Evolutionary conservation across 2,329 filamentous ascomycete species (phyloP), one percentile per base, ranked within the genome.

Genomic region (Cercospora nicotianae): DNA sequence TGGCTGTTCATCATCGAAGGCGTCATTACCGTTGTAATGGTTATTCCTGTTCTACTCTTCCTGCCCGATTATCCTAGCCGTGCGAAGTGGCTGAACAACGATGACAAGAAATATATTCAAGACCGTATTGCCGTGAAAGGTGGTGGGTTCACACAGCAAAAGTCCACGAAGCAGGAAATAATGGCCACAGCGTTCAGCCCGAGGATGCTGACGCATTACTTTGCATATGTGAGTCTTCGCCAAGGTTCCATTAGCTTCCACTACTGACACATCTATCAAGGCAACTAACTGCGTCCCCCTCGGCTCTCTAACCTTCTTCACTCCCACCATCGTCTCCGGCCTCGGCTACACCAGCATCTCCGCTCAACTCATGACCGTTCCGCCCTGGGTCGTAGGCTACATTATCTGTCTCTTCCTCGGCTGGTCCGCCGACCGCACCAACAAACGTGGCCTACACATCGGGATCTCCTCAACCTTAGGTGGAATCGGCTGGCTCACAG

Each of bases 261-360:
- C 2, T 16, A 53, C n/a, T n/a, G 5, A 36, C n/a, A 23, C 16
- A 18, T 57, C 23, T 1, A 7, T 53, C 10, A 30, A 69, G 68
- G 72, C 78, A 10, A 70, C 68, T n/a, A 70, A 77, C 53, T 76
- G 75, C 45, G 72, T 77, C 6, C 77, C 76, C 0, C 72, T 77
- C 18, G 77, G 77, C 28, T 75, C 72, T 1, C 73, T 77, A n/a
- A 77, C 81, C 2, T 87, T 86, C 78, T 86, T 86, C 74, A 85
- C 85, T 67, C 84, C 83, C 0, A 83, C 82, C 0, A 80, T 86
- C 10, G 83, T 86, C 51, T 77, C 80, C 12, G 82, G 81, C 1
- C 79, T 87, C 0, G 84, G 84, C 30, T 86, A 84, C 72, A 80
- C 76, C 3, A 76, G 78, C 4, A 77, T 79, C 28, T 76, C 78